phyloP scores from a whole-genome alignment of 2,329 filamentous ascomycete genomes.

The Hyphodiscus sp. region DNA sequence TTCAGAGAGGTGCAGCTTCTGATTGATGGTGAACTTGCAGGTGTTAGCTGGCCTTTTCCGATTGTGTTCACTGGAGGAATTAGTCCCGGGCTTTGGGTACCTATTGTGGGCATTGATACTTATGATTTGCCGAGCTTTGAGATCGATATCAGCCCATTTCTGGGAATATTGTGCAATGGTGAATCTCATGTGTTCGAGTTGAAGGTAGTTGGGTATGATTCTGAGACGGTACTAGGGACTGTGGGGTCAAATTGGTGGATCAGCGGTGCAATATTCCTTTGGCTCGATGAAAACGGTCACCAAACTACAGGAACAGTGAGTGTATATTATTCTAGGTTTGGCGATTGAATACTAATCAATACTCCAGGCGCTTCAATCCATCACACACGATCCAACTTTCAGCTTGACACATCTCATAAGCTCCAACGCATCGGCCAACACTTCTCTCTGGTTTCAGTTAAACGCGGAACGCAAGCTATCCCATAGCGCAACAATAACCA shows the following conservation, averaged over 20 bases:
- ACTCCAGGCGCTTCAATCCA: conserved; percentile 6
- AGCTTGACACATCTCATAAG: conserved; percentile 9
- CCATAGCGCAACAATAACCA: conserved; percentile 15
- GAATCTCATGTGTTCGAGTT: conserved; percentile 59
- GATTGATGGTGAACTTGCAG: conserved; percentile 64
- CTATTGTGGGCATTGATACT: conserved; percentile 66
- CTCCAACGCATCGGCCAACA: conserved; percentile 2
- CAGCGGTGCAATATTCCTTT: conserved; percentile 69
- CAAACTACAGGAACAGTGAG: conserved; percentile 11
- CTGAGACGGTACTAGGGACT: conserved; percentile 39
- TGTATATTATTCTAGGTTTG: not conserved
- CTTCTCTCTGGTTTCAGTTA: conserved; percentile 11
- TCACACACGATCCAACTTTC: conserved; percentile 4
- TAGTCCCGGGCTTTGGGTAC: conserved; percentile 66
- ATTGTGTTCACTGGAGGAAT: conserved; percentile 74
- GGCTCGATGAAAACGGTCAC: conserved; percentile 32
- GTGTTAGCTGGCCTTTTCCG: conserved; percentile 71
- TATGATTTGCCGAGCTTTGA: conserved; percentile 72
- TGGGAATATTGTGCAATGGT: conserved; percentile 61
- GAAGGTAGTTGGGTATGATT: conserved; percentile 54
- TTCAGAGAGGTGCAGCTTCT: conserved; percentile 70
- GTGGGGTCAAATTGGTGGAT: conserved; percentile 65
- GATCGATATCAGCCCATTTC: conserved; percentile 70
- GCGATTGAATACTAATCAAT: not conserved
- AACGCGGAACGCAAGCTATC: conserved; percentile 10